These are phyloP conservation scores for Pythium phragmitis DNA, from an alignment of 352 stramenopile species.

Conservation along the genomic window DNA sequence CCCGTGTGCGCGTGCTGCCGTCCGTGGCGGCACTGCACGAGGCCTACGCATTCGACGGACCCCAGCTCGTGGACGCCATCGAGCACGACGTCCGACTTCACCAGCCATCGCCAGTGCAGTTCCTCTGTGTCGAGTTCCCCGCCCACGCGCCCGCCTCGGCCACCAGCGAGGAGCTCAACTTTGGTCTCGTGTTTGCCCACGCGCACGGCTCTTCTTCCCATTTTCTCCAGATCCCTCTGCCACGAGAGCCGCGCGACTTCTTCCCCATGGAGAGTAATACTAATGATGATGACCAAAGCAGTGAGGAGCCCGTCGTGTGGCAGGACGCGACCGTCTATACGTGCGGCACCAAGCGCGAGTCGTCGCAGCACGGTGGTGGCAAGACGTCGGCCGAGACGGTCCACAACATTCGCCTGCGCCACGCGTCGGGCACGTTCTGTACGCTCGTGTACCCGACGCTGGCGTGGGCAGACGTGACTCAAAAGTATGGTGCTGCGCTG, in stretches of 20 bases:
- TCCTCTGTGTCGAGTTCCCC: constrained; percentile 62
- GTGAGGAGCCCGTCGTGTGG: constrained; percentile 40
- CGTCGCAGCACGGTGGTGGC: constrained; percentile 57
- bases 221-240: constrained; percentile 59
- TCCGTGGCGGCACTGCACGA: constrained; percentile 30
- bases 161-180: constrained; percentile 33
- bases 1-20: constrained; percentile 26
- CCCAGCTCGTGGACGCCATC: constrained; percentile 2
- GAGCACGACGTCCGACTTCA: constrained; percentile 22
- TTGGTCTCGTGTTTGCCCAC: constrained; percentile 64
- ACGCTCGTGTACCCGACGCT: constrained; percentile 58
- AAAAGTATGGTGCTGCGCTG: constrained; percentile 40
- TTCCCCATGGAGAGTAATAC: not conserved
- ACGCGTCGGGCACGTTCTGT: constrained; percentile 77
- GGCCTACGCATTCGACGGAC: constrained; percentile 12
- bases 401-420: constrained; percentile 86
- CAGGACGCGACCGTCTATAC: constrained; percentile 67
- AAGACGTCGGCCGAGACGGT: constrained; percentile 81
- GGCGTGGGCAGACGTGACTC: constrained; percentile 43
- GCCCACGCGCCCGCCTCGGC: not conserved
- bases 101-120: constrained; percentile 21
- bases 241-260: constrained; percentile 29
- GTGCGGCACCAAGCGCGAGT: constrained; percentile 56
- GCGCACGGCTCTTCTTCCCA: constrained; percentile 16
- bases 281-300: constrained; percentile 14